A percentile compares a stretch with the other conserved stretches of the same genome.
Conservation (phyloP, 2,329 filamentous ascomycete species). For the Colletotrichum sp. region DNA sequence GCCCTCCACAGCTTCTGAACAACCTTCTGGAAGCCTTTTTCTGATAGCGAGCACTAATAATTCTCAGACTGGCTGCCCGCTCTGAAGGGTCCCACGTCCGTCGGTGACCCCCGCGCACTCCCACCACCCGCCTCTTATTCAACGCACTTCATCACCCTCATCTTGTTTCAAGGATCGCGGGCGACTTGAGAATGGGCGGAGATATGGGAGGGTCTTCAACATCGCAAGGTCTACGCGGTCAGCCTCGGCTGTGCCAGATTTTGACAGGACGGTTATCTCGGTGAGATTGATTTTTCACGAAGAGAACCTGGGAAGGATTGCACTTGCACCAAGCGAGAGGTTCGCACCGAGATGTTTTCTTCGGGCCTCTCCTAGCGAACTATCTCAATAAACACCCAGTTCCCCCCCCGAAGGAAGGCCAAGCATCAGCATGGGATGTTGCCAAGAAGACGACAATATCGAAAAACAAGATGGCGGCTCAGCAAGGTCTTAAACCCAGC, state of each 20-base stretch:
- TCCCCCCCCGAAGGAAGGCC: neutral
- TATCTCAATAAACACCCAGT: neutral
- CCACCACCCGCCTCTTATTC: neutral
- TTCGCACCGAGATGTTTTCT: neutral
- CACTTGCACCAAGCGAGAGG: neutral
- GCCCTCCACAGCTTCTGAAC: neutral
- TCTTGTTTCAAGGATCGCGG: slow-evolving; percentile 12
- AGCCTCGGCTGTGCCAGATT: neutral
- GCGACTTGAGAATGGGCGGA: neutral
- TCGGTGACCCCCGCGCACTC: neutral
- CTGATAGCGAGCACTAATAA: neutral
- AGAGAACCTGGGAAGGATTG: too few relatives aligned
- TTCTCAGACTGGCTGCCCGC: neutral
- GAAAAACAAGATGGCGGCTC: neutral
- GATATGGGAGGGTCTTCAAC: neutral
- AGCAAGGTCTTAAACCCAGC: neutral
- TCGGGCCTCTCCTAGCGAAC: neutral
- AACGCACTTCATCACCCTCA: slow-evolving; percentile 2
- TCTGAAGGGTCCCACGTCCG: neutral
- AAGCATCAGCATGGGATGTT: neutral
- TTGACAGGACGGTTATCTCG: neutral
- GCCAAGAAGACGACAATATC: slow-evolving; percentile 1
- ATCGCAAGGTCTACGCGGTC: neutral
- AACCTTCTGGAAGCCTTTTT: neutral
- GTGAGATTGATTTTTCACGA: neutral